These are phyloP conservation scores for Solanum hybrid DNA, from an alignment of 305 asterid species.

Conservation along the genomic window DNA sequence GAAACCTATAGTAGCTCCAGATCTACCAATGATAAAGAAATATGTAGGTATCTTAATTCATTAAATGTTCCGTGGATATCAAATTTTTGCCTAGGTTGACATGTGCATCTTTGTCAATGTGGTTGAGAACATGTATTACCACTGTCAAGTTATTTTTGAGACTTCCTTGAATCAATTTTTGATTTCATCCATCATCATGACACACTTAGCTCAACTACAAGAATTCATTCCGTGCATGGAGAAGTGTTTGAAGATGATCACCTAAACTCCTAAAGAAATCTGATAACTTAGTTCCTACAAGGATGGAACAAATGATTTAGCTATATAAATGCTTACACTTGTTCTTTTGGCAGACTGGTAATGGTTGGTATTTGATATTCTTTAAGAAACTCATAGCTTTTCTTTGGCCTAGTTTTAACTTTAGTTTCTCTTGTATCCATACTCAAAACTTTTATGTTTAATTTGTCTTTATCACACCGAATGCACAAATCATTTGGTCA, in stretches of 20 bases:
- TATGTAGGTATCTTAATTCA: conserved; percentile 46
- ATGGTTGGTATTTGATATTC: not conserved
- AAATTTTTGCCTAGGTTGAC: not conserved
- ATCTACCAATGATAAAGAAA: conserved; percentile 55
- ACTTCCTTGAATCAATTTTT: not conserved
- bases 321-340: not conserved
- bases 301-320: not conserved
- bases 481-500: not conserved
- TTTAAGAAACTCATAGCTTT: not conserved
- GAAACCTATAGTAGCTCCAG: conserved; percentile 85
- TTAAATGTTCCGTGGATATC: not conserved
- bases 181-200: not conserved
- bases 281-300: not conserved
- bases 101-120: not conserved
- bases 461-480: not conserved
- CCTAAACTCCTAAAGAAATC: not conserved
- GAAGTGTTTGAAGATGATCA: not conserved
- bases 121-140: not conserved
- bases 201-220: not conserved
- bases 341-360: not conserved
- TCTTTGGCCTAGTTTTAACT: not conserved
- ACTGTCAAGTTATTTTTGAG: not conserved
- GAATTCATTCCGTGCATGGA: not conserved
- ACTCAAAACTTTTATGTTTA: not conserved
- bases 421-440: not conserved